A percentile compares a stretch with the other conserved stretches of the same genome.
Conservation (phyloP, 2,329 filamentous ascomycete species). For the Aspergillus piperis region DNA sequence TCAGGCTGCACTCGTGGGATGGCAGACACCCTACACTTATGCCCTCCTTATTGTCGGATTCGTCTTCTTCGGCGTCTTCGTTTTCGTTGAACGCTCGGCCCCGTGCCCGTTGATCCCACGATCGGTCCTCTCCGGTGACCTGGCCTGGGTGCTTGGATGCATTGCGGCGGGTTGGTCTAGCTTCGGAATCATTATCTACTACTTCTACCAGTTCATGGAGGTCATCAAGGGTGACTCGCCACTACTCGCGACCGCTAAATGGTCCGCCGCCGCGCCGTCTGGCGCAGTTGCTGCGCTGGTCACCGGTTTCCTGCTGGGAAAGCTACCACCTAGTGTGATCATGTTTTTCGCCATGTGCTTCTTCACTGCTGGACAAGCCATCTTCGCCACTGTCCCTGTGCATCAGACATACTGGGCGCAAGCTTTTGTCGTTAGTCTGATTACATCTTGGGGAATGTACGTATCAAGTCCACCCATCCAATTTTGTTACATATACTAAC, state of each 20-base stretch:
- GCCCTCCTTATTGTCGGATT: conserved; percentile 59
- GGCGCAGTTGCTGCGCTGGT: conserved; percentile 37
- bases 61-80: conserved; percentile 56
- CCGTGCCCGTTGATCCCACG: conserved; percentile 60
- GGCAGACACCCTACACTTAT: conserved; percentile 58
- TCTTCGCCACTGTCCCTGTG: conserved; percentile 50
- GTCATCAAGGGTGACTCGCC: conserved; percentile 34
- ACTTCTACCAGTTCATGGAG: conserved; percentile 54
- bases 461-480: neutral
- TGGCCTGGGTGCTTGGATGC: conserved; percentile 58
- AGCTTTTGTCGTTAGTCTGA: conserved; percentile 56
- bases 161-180: conserved; percentile 57
- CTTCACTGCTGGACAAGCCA: conserved; percentile 44
- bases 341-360: conserved; percentile 37
- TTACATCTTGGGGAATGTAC: conserved; percentile 36
- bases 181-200: conserved; percentile 57
- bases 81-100: conserved; percentile 52
- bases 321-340: conserved; percentile 30
- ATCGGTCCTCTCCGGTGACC: conserved; percentile 48
- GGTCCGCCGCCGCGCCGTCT: conserved; percentile 28
- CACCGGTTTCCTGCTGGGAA: conserved; percentile 37
- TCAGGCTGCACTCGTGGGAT: conserved; percentile 62
- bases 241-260: conserved; percentile 31
- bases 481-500: neutral
- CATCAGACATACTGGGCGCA: conserved; percentile 66